A percentile compares a stretch with the other conserved stretches of the same genome.
Evolutionary conservation across 129 eudicot genomes (phyloP).

Genomic region (Lonicera japonica): DNA sequence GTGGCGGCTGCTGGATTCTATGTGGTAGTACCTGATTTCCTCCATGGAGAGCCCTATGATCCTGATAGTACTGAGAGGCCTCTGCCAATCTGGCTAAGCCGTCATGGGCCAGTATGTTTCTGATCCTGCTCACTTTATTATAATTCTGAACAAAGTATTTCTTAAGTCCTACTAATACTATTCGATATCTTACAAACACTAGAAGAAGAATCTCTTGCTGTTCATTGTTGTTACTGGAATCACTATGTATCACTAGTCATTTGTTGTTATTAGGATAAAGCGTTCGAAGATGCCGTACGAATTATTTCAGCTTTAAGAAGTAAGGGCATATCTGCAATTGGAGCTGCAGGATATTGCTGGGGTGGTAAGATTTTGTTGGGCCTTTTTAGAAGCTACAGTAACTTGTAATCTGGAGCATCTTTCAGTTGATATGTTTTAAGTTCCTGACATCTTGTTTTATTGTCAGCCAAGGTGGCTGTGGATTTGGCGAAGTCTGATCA

Average conservation of each 20-base stretch:
- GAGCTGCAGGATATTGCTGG: constrained; percentile 60
- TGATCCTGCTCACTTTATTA: not conserved
- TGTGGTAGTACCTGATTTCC: constrained; percentile 50
- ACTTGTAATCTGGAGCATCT: no score
- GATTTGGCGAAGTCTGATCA: constrained; percentile 24
- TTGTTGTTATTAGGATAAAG: constrained; percentile 28
- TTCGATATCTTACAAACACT: not conserved
- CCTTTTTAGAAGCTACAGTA: no score
- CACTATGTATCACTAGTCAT: not conserved
- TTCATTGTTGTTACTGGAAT: not conserved
- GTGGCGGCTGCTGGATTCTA: constrained; percentile 46
- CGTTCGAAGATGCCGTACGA: constrained; percentile 34
- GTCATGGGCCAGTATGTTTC: constrained; percentile 36
- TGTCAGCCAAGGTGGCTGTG: constrained; percentile 46
- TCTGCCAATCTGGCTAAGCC: constrained; percentile 22
- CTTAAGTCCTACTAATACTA: not conserved
- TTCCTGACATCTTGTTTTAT: not conserved
- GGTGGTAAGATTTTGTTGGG: constrained; percentile 36
- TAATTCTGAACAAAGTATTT: not conserved
- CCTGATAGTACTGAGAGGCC: constrained; percentile 24
- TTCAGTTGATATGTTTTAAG: not conserved
- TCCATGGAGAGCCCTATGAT: constrained; percentile 46
- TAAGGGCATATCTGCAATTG: constrained; percentile 37
- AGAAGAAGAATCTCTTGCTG: not conserved
- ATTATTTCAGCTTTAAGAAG: constrained; percentile 37